phyloP scores from a whole-genome alignment of 768 basidiomycete genomes.

The Tephrocybe sp. region DNA sequence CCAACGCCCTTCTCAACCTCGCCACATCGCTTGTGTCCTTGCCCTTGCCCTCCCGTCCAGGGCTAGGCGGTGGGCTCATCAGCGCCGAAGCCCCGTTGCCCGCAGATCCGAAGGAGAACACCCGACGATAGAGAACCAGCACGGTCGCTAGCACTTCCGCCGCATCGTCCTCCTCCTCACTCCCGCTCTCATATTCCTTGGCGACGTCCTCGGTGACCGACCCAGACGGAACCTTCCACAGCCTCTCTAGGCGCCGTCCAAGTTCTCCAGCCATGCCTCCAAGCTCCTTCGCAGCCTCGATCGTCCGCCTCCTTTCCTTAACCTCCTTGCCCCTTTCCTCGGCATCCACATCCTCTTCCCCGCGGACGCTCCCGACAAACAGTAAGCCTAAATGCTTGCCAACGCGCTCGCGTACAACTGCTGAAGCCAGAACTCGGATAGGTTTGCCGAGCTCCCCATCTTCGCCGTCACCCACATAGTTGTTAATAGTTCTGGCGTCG shows the following conservation, averaged over 20 bases:
- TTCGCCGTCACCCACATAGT: conserved; percentile 9
- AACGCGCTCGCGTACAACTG: conserved; percentile 51
- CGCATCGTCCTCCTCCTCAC: conserved; percentile 37
- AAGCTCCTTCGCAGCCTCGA: conserved; percentile 62
- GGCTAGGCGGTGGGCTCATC: conserved; percentile 62
- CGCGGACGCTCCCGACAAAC: conserved; percentile 47
- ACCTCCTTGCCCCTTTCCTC: conserved; percentile 31
- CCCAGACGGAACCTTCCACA: conserved; percentile 40
- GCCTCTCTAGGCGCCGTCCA: conserved; percentile 54
- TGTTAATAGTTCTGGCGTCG: not conserved
- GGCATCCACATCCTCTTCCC: conserved; percentile 16
- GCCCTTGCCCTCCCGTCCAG: conserved; percentile 19
- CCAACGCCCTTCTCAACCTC: conserved; percentile 56
- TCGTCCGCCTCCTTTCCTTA: conserved; percentile 43
- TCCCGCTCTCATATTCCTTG: conserved; percentile 1
- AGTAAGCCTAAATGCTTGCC: conserved; percentile 50
- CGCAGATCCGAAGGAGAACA: conserved; percentile 43
- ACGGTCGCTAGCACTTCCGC: conserved; percentile 57
- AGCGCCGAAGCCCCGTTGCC: conserved; percentile 32
- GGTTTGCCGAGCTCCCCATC: conserved; percentile 30
- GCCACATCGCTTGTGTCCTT: conserved; percentile 32
- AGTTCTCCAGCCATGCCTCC: conserved; percentile 58
- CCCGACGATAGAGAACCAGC: conserved; percentile 57
- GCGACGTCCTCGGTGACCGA: conserved; percentile 11
- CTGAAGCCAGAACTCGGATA: conserved; percentile 49